Percentiles rank a stretch among this genome's conserved stretches.
These are phyloP conservation scores for Diaporthe vexans DNA, from an alignment of 2,329 filamentous ascomycete species.

Conservation along the genomic window DNA sequence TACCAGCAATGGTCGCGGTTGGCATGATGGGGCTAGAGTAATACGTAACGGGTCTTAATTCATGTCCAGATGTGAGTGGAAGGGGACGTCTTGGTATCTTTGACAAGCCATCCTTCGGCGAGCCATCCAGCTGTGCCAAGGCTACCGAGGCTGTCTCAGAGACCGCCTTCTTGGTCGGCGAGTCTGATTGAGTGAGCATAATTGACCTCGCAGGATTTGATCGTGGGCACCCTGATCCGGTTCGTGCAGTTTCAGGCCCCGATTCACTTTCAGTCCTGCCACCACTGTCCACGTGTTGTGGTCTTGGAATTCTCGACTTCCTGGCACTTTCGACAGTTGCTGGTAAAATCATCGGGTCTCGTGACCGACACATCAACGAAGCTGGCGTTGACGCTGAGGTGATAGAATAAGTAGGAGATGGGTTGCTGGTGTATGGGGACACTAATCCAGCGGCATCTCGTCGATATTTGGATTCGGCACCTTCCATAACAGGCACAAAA, in stretches of 20 bases:
- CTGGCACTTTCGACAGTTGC: background rate
- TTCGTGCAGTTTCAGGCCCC: background rate
- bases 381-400: slow-evolving; percentile 35
- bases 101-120: slow-evolving; percentile 6
- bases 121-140: slow-evolving; percentile 33
- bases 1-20: background rate
- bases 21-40: slow-evolving; percentile 30
- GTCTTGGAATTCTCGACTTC: slow-evolving; percentile 27
- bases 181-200: slow-evolving; percentile 28
- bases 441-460: slow-evolving; percentile 36
- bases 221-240: background rate
- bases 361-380: slow-evolving; percentile 33
- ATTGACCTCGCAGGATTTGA: background rate
- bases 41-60: slow-evolving; percentile 12
- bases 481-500: slow-evolving; percentile 40
- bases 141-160: background rate
- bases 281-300: slow-evolving; percentile 4
- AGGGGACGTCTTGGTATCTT: background rate
- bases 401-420: slow-evolving; percentile 28
- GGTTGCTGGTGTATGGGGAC: slow-evolving; percentile 41
- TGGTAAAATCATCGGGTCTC: slow-evolving; percentile 26
- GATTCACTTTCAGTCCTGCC: background rate
- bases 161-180: slow-evolving; percentile 23
- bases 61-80: slow-evolving; percentile 29
- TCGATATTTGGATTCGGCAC: slow-evolving; percentile 16